These are phyloP conservation scores for Russula lepida DNA, from an alignment of 768 basidiomycete genomes.

Conservation along the genomic window DNA sequence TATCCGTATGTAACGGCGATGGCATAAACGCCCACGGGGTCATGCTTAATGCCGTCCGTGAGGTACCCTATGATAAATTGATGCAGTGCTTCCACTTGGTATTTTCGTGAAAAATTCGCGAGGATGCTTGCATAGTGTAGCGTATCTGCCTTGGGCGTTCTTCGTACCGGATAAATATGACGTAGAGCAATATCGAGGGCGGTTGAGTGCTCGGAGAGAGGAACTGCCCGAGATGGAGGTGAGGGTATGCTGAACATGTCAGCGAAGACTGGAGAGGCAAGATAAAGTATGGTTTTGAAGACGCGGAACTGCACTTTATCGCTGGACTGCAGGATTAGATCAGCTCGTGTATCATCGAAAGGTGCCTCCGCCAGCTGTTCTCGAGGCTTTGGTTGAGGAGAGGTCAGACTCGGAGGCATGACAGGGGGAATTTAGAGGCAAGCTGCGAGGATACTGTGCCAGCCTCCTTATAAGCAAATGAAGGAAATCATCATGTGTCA, in stretches of 20 bases:
- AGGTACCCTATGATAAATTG: neutral
- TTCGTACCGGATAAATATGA: slow-evolving; percentile 6
- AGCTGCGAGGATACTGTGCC: too few relatives aligned
- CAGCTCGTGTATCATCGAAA: neutral
- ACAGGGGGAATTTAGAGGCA: neutral
- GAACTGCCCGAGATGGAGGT: neutral
- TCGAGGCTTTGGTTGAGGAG: neutral
- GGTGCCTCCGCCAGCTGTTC: neutral
- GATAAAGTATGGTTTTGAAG: neutral
- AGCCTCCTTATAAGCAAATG: too few relatives aligned
- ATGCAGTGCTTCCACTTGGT: slow-evolving; percentile 4
- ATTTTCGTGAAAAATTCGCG: slow-evolving; percentile 12
- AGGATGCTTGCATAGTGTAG: neutral
- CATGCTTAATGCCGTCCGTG: neutral
- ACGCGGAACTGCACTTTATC: slow-evolving; percentile 5
- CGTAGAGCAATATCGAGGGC: slow-evolving; percentile 8
- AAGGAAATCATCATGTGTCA: too few relatives aligned
- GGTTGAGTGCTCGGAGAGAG: neutral
- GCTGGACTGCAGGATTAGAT: neutral
- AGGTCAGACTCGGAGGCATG: neutral
- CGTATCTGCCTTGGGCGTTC: neutral
- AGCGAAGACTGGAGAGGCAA: slow-evolving; percentile 2
- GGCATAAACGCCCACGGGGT: slow-evolving; percentile 16
- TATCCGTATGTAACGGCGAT: slow-evolving; percentile 1
- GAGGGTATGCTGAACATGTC: slow-evolving; percentile 1